phyloP scores from a whole-genome alignment of 108 stramenopile genomes.

The Asterionellopsis glacialis region DNA sequence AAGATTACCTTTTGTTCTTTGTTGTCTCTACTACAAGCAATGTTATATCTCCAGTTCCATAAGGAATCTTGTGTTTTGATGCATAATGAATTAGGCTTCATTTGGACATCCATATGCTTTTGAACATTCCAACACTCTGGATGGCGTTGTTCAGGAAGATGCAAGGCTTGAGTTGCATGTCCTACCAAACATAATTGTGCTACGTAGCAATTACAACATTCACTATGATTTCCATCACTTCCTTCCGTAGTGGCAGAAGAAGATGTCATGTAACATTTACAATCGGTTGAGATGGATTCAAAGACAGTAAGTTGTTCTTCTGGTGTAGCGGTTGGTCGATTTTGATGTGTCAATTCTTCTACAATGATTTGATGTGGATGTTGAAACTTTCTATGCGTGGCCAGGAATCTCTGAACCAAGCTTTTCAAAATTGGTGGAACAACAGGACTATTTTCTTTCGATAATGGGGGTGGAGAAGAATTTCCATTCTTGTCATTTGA shows the following conservation, averaged over 20 bases:
- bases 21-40: slow-evolving; percentile 5
- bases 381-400: not conserved
- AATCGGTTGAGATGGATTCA: not conserved
- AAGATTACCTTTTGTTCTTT: slow-evolving; percentile 6
- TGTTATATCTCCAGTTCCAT: slow-evolving; percentile 62
- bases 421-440: slow-evolving; percentile 42
- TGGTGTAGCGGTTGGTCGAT: too few relatives aligned
- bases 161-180: slow-evolving; percentile 36
- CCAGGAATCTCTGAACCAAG: slow-evolving; percentile 4
- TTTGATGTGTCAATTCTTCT: not conserved
- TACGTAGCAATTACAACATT: too few relatives aligned
- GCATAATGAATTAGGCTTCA: slow-evolving; percentile 32
- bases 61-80: slow-evolving; percentile 48
- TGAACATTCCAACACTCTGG: slow-evolving; percentile 57
- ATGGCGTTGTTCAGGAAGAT: slow-evolving; percentile 54
- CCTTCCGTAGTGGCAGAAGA: too few relatives aligned
- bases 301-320: not conserved
- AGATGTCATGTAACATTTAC: too few relatives aligned
- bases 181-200: slow-evolving; percentile 46
- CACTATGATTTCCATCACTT: slow-evolving; percentile 11
- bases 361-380: not conserved
- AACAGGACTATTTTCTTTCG: slow-evolving; percentile 26
- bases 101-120: slow-evolving; percentile 30
- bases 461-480: not conserved
- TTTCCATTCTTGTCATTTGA: not conserved